A percentile compares a stretch with the other conserved stretches of the same genome.
These are phyloP conservation scores for Exserohilum rostratum DNA, from an alignment of 2,329 filamentous ascomycete genomes.

Conservation along the genomic window DNA sequence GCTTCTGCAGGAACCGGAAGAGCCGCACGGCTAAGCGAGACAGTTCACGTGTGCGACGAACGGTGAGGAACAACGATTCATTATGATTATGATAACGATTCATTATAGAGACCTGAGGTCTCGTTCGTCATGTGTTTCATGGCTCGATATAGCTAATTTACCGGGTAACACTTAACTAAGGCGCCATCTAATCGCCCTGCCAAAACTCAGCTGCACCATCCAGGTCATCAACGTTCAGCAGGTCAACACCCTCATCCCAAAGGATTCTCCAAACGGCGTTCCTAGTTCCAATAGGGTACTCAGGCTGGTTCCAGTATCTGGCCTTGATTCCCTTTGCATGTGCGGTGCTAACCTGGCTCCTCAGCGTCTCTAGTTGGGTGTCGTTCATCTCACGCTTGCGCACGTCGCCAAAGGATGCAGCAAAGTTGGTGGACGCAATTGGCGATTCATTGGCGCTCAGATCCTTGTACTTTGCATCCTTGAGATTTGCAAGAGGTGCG, in stretches of 20 bases:
- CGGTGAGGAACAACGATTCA: too few relatives aligned
- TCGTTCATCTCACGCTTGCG: conserved; percentile 49
- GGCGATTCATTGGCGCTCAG: conserved; percentile 58
- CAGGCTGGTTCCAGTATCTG: conserved; percentile 68
- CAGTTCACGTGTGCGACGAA: conserved; percentile 2
- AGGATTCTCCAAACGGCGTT: conserved; percentile 60
- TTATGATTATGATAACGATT: not conserved
- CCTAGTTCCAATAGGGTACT: conserved; percentile 61
- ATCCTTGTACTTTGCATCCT: conserved; percentile 48
- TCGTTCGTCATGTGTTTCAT: not conserved
- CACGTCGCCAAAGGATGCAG: conserved; percentile 48
- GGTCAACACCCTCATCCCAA: conserved; percentile 62
- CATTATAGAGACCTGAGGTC: not conserved
- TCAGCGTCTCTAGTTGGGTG: conserved; percentile 58
- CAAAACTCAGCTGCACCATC: conserved; percentile 54
- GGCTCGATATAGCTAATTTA: not conserved
- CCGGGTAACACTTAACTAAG: not conserved
- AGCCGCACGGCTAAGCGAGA: conserved; percentile 15
- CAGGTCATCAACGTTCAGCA: conserved; percentile 70
- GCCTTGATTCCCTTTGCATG: conserved; percentile 63
- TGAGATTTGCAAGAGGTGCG: conserved; percentile 57
- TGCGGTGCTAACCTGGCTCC: conserved; percentile 60
- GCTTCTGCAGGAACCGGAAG: conserved; percentile 23
- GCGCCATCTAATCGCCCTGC: conserved; percentile 33
- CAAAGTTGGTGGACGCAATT: conserved; percentile 62